Percentiles rank a stretch among this genome's conserved stretches.
phyloP scores from a whole-genome alignment of 371 early-diverging fungal genomes.

The Cokeromyces recurvatus region DNA sequence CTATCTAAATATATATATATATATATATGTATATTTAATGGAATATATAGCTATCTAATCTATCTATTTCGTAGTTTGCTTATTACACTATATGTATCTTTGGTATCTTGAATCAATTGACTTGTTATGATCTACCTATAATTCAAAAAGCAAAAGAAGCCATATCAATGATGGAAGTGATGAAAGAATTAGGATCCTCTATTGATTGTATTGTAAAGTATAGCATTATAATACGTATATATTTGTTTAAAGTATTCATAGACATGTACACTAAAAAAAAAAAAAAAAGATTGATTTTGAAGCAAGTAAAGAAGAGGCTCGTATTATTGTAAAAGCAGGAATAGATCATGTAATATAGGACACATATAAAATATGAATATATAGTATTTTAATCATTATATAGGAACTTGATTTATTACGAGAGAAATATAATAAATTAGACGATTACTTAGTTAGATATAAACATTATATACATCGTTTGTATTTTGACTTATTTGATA shows the following conservation, averaged over 20 bases:
- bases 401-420: constrained; percentile 60
- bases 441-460: constrained; percentile 48
- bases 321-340: constrained; percentile 54
- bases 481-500: not conserved
- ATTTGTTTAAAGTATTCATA: too few species aligned
- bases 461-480: not conserved
- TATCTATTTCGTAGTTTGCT: constrained; percentile 66
- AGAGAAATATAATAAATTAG: constrained; percentile 52
- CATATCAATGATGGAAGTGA: constrained; percentile 7
- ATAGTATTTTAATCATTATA: not conserved
- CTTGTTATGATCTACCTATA: constrained; percentile 18
- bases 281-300: constrained; percentile 75
- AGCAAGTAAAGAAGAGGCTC: constrained; percentile 49
- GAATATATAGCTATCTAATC: too few species aligned
- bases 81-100: constrained; percentile 54
- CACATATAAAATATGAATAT: not conserved
- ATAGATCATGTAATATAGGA: constrained; percentile 47
- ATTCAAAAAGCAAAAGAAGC: constrained; percentile 33
- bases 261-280: too few species aligned
- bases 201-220: constrained; percentile 43
- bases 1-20: too few species aligned
- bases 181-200: constrained; percentile 50
- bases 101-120: constrained; percentile 22
- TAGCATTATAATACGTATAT: too few species aligned
- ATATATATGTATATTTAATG: too few species aligned